A percentile compares a stretch with the other conserved stretches of the same genome.
Conservation (phyloP, 352 stramenopile genomes). For the Phytophthora vignae region DNA sequence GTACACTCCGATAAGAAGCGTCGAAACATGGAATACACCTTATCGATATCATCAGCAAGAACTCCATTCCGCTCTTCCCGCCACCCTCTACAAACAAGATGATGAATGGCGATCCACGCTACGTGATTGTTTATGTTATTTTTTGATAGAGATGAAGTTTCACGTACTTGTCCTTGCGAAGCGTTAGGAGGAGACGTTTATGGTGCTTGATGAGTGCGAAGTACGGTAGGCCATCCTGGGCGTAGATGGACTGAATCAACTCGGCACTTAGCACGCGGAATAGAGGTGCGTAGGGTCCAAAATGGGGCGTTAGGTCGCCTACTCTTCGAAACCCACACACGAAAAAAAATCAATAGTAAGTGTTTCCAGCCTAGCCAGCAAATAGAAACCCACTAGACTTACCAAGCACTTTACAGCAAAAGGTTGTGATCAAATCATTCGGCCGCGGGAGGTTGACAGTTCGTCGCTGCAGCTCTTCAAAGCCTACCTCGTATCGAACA, state of each 20-base stretch:
- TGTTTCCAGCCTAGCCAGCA: no score
- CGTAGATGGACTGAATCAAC: slow-evolving; percentile 56
- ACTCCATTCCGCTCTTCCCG: slow-evolving; percentile 64
- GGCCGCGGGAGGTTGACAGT: slow-evolving; percentile 61
- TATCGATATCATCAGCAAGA: slow-evolving; percentile 60
- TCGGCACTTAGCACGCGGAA: slow-evolving; percentile 56
- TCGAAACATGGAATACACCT: slow-evolving; percentile 62
- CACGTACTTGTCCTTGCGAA: slow-evolving; percentile 59
- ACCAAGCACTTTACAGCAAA: slow-evolving; percentile 64
- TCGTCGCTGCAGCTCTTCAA: slow-evolving; percentile 67
- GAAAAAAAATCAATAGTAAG: neutral
- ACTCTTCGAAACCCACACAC: slow-evolving; percentile 18
- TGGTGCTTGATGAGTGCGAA: slow-evolving; percentile 76
- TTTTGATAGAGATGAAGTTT: slow-evolving; percentile 1
- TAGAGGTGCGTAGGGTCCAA: slow-evolving; percentile 58
- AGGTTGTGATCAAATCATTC: slow-evolving; percentile 70
- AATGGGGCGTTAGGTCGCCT: slow-evolving; percentile 69
- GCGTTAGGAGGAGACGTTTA: slow-evolving; percentile 56
- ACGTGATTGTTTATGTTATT: neutral
- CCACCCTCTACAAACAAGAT: slow-evolving; percentile 28
- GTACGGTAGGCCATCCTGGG: slow-evolving; percentile 48
- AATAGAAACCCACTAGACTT: slow-evolving; percentile 6
- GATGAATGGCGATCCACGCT: neutral
- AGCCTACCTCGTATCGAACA: slow-evolving; percentile 70
- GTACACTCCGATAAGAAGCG: slow-evolving; percentile 61